Conservation (phyloP, 2,329 filamentous ascomycete genomes). For the Amylocarpus encephaloides region DNA sequence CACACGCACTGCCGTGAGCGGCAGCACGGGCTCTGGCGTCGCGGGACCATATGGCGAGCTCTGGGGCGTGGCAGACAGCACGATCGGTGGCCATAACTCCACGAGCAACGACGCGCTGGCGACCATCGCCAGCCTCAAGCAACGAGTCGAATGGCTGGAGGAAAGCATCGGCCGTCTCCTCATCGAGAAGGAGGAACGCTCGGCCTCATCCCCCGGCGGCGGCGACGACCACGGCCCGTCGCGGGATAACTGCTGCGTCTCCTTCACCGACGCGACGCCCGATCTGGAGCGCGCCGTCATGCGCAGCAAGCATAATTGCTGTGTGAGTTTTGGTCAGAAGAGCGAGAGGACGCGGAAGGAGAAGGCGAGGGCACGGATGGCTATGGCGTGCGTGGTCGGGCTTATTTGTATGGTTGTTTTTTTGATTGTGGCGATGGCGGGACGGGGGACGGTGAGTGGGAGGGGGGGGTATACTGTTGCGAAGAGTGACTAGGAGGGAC, state of each 20-base stretch:
- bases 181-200: slow-evolving; percentile 6
- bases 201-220: neutral
- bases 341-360: neutral
- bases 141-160: slow-evolving; percentile 26
- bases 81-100: slow-evolving; percentile 7
- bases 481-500: neutral
- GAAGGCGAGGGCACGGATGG: neutral
- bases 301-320: slow-evolving; percentile 19
- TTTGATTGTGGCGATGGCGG: neutral
- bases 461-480: neutral
- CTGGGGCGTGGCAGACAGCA: slow-evolving; percentile 26
- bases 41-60: slow-evolving; percentile 13
- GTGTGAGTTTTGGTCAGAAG: slow-evolving; percentile 14
- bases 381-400: neutral
- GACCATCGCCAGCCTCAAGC: slow-evolving; percentile 20
- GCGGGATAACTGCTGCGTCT: slow-evolving; percentile 24
- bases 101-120: slow-evolving; percentile 22
- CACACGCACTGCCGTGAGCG: slow-evolving; percentile 10
- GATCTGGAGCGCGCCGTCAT: slow-evolving; percentile 20
- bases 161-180: slow-evolving; percentile 25
- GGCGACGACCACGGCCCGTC: neutral
- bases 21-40: neutral
- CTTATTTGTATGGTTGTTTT: neutral
- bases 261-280: slow-evolving; percentile 22
- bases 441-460: neutral